These are phyloP conservation scores for Macrolepiota albuminosa DNA, from an alignment of 768 basidiomycete genomes.

Conservation along the genomic window DNA sequence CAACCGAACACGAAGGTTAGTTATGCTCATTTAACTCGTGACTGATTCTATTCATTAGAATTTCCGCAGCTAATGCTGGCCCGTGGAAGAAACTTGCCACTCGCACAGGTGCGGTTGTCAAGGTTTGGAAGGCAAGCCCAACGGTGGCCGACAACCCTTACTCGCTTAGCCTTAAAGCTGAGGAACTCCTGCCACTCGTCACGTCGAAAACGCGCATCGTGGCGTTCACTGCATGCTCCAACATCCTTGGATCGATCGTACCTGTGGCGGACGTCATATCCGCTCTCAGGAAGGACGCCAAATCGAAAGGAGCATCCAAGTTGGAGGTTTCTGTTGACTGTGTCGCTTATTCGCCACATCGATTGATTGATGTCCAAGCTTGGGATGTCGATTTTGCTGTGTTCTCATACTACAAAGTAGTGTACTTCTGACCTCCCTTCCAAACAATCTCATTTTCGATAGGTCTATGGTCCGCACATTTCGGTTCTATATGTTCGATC, in stretches of 20 bases:
- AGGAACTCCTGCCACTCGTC: conserved; percentile 59
- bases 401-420: conserved; percentile 74
- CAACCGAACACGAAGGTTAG: conserved; percentile 75
- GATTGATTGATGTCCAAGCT: conserved; percentile 62
- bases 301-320: conserved; percentile 48
- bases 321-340: conserved; percentile 71
- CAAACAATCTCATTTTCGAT: not conserved
- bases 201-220: conserved; percentile 63
- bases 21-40: not conserved
- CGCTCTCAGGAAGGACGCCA: conserved; percentile 47
- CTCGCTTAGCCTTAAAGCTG: conserved; percentile 48
- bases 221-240: conserved; percentile 72
- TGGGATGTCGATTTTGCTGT: conserved; percentile 77
- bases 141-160: conserved; percentile 58
- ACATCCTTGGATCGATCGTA: conserved; percentile 64
- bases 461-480: conserved; percentile 76
- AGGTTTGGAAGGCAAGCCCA: conserved; percentile 52
- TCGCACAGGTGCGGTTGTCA: conserved; percentile 47
- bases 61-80: conserved; percentile 57
- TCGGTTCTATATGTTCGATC: conserved; percentile 60
- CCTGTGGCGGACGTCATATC: conserved; percentile 54
- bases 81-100: conserved; percentile 74
- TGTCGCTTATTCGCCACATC: conserved; percentile 76
- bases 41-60: not conserved
- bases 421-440: not conserved